phyloP scores from a whole-genome alignment of 805 yeast species.

The Suhomyces faveliae region DNA sequence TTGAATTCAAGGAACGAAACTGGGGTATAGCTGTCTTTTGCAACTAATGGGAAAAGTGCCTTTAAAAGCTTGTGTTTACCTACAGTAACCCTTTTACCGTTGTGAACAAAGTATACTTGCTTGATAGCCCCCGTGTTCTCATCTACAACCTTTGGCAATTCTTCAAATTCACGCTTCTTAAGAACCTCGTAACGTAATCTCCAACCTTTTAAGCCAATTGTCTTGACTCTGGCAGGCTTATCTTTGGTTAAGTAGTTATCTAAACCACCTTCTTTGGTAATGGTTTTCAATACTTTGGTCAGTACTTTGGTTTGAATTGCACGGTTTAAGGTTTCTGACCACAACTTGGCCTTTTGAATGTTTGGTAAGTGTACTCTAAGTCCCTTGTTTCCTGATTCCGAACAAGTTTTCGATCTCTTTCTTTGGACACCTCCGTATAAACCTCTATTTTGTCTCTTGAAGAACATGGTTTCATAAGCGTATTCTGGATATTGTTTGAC shows the following conservation, averaged over 20 bases:
- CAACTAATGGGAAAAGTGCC: constrained; percentile 51
- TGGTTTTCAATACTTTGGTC: constrained; percentile 79
- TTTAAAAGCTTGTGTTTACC: constrained; percentile 66
- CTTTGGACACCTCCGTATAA: constrained; percentile 86
- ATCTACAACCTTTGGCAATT: constrained; percentile 34
- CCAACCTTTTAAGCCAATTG: constrained; percentile 93
- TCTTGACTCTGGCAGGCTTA: constrained; percentile 85
- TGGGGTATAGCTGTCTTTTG: constrained; percentile 41
- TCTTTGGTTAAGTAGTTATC: constrained; percentile 87
- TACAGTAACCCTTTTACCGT: constrained; percentile 49
- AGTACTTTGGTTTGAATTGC: constrained; percentile 61
- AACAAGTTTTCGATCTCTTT: constrained; percentile 70
- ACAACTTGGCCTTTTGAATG: constrained; percentile 67
- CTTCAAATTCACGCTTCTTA: constrained; percentile 39
- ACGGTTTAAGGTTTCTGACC: constrained; percentile 77
- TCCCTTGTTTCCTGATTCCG: constrained; percentile 74
- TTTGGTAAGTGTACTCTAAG: constrained; percentile 81
- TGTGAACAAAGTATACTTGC: constrained; percentile 52
- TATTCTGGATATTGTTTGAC: constrained; percentile 28
- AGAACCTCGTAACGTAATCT: constrained; percentile 74
- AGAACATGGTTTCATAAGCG: constrained; percentile 71
- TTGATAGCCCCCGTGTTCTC: constrained; percentile 25
- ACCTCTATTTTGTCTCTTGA: constrained; percentile 84
- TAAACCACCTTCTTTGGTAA: constrained; percentile 91
- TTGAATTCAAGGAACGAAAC: constrained; percentile 50